Percentiles rank a stretch among this genome's conserved stretches.
Evolutionary conservation across 2,329 filamentous ascomycete genomes (phyloP).

Genomic region (Dothideomycetes sp.): DNA sequence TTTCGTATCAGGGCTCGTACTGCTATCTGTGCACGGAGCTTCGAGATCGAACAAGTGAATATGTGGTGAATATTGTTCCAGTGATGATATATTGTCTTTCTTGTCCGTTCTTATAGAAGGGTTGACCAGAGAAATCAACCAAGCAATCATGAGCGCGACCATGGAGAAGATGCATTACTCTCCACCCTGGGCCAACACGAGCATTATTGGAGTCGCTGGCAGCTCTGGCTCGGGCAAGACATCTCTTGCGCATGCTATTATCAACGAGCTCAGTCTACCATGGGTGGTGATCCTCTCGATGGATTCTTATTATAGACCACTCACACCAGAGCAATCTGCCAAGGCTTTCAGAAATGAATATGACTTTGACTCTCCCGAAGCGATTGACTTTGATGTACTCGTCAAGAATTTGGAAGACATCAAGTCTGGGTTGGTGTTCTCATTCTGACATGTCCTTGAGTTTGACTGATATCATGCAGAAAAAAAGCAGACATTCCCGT

Average conservation of each 20-base stretch:
- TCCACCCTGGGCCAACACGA: slow-evolving; percentile 91
- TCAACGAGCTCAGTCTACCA: slow-evolving; percentile 77
- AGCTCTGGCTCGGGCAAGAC: slow-evolving; percentile 95
- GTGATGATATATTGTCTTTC: too few relatives aligned
- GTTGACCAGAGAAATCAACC: too few relatives aligned
- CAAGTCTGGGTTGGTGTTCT: slow-evolving; percentile 69
- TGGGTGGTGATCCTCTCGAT: slow-evolving; percentile 98
- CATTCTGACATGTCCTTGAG: background rate
- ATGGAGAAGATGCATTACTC: slow-evolving; percentile 57
- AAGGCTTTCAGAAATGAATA: slow-evolving; percentile 83
- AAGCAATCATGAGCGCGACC: too few relatives aligned
- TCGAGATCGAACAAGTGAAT: background rate
- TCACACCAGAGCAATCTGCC: slow-evolving; percentile 66
- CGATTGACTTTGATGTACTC: slow-evolving; percentile 86
- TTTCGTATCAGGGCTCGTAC: background rate
- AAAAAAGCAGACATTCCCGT: slow-evolving; percentile 84
- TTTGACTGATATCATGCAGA: slow-evolving; percentile 29
- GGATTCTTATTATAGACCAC: slow-evolving; percentile 95
- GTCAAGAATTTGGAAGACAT: slow-evolving; percentile 70
- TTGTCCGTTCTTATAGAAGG: too few relatives aligned
- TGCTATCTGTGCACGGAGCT: background rate
- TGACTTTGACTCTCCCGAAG: slow-evolving; percentile 90
- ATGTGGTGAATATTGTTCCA: too few relatives aligned
- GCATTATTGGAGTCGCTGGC: slow-evolving; percentile 92
- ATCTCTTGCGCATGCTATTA: slow-evolving; percentile 83